Evolutionary conservation across 23 red algal species (phyloP).

Genomic region (Gracilariopsis chorda): DNA sequence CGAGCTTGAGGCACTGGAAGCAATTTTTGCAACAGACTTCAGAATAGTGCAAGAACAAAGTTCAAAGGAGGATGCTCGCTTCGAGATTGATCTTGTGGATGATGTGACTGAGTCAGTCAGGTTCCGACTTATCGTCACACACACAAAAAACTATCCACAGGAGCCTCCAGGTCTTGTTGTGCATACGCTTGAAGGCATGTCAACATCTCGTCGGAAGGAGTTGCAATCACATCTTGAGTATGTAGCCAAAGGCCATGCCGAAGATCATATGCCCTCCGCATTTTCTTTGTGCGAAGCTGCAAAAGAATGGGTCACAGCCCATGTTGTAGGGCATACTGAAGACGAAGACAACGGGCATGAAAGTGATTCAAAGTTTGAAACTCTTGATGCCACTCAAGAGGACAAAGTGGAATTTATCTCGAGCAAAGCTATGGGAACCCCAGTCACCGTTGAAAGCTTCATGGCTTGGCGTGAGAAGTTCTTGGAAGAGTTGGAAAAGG

Average conservation of each 20-base stretch:
- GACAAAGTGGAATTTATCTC: constrained; percentile 63
- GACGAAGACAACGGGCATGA: constrained; percentile 22
- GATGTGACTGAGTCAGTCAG: constrained; percentile 18
- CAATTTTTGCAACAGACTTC: constrained; percentile 62
- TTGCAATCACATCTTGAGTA: constrained; percentile 38
- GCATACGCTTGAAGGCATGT: constrained; percentile 53
- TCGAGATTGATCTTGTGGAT: constrained; percentile 58
- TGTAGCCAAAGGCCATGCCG: constrained; percentile 27
- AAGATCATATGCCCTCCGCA: constrained; percentile 57
- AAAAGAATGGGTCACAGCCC: constrained; percentile 55
- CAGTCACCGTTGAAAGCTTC: constrained; percentile 76
- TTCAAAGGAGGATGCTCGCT: constrained; percentile 17
- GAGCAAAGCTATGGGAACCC: constrained; percentile 67
- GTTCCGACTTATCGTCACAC: constrained; percentile 28
- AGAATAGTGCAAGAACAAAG: neutral
- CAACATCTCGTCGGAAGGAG: constrained; percentile 36
- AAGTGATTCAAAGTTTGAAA: constrained; percentile 63
- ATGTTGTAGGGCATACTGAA: constrained; percentile 52
- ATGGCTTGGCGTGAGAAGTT: constrained; percentile 54
- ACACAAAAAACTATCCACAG: constrained; percentile 65
- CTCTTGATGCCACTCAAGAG: constrained; percentile 45
- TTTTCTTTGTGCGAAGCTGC: constrained; percentile 60
- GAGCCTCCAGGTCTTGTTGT: constrained; percentile 18
- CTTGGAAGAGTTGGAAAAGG: constrained; percentile 22
- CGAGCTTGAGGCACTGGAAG: constrained; percentile 75